Percentiles rank a stretch among this genome's conserved stretches.
These are phyloP conservation scores for Dissoconium aciculare DNA, from an alignment of 2,329 filamentous ascomycete genomes.

Conservation along the genomic window DNA sequence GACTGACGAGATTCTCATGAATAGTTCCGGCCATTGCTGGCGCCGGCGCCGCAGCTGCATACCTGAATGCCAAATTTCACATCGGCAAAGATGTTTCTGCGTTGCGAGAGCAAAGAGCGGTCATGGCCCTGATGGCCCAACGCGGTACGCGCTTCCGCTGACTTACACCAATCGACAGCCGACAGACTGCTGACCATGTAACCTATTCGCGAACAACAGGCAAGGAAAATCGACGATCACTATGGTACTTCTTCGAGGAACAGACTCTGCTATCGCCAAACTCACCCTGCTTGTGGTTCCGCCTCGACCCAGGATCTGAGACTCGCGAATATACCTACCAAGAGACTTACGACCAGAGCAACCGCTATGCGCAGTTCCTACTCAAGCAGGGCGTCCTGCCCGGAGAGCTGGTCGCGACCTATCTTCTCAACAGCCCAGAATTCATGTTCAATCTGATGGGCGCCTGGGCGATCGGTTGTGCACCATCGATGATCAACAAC, in stretches of 20 bases:
- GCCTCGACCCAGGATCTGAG: constrained; percentile 31
- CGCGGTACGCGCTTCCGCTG: constrained; percentile 3
- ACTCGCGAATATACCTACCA: constrained; percentile 38
- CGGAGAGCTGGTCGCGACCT: constrained; percentile 23
- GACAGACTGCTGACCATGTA: background rate
- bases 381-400: constrained; percentile 25
- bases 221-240: constrained; percentile 39
- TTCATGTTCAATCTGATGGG: constrained; percentile 22
- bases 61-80: constrained; percentile 57
- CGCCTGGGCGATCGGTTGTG: constrained; percentile 20
- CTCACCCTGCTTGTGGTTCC: constrained; percentile 52
- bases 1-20: no score
- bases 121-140: constrained; percentile 5
- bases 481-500: constrained; percentile 25
- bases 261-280: constrained; percentile 26
- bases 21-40: constrained; percentile 28
- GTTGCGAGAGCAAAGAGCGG: constrained; percentile 7
- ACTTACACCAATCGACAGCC: background rate
- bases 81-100: constrained; percentile 51
- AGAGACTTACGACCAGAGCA: constrained; percentile 40
- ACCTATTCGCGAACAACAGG: constrained; percentile 23
- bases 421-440: constrained; percentile 24
- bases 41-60: constrained; percentile 52
- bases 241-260: constrained; percentile 49
- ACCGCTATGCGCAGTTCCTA: constrained; percentile 50